Evolutionary conservation across 1,284 basidiomycete genomes (phyloP).

Genomic region (Ustilago hordei): DNA sequence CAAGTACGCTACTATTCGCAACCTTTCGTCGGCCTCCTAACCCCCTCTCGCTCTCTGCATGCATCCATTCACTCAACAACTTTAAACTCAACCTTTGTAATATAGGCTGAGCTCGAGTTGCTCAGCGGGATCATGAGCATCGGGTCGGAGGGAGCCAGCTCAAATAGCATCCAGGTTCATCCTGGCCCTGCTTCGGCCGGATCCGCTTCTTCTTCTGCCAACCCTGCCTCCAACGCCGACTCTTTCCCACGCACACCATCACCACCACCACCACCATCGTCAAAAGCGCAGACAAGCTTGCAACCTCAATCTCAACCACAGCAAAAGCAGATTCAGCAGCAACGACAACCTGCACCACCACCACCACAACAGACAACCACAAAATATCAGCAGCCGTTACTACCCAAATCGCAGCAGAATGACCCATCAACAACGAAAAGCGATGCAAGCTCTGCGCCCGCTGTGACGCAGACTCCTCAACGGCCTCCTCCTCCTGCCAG

Average conservation of each 20-base stretch:
- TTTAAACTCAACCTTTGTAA: background rate
- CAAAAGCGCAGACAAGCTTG: constrained; percentile 13
- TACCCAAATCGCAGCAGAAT: constrained; percentile 6
- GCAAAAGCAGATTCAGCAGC: constrained; percentile 4
- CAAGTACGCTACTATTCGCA: background rate
- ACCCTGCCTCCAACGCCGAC: constrained; percentile 4
- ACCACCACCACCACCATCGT: constrained; percentile 17
- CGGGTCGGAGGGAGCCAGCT: constrained; percentile 37
- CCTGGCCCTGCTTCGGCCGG: constrained; percentile 53
- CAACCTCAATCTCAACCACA: background rate
- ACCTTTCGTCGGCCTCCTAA: background rate
- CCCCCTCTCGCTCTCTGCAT: constrained; percentile 25
- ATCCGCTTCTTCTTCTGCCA: constrained; percentile 34
- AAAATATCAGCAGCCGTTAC: background rate
- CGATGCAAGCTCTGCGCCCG: background rate
- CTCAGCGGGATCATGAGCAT: constrained; percentile 56
- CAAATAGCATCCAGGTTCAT: constrained; percentile 47
- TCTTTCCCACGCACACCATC: constrained; percentile 16
- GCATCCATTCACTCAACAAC: constrained; percentile 16
- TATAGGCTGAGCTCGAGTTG: constrained; percentile 37
- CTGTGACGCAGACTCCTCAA: constrained; percentile 1
- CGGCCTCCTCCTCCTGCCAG: constrained; percentile 34
- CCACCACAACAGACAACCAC: constrained; percentile 1
- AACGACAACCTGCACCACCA: background rate
- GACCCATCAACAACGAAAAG: constrained; percentile 2